phyloP scores from a whole-genome alignment of 2,329 filamentous ascomycete species.

The Cytospora piceicola region DNA sequence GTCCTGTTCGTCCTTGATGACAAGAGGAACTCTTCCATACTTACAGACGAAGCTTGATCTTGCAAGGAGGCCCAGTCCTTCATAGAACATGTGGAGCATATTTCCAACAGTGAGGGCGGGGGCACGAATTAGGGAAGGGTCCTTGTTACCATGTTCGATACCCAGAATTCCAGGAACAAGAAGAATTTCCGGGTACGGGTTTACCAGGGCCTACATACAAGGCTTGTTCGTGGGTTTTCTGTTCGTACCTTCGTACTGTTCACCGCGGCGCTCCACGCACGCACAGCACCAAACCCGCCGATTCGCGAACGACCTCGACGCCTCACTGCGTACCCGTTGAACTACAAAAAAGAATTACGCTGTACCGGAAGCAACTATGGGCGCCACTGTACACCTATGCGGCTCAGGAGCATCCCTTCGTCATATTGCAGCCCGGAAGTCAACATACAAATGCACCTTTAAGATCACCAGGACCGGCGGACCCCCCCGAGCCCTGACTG shows the following conservation, averaged over 20 bases:
- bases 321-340: neutral
- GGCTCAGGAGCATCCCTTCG: neutral
- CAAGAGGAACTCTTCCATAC: neutral
- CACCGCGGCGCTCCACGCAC: conserved; percentile 9
- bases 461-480: neutral
- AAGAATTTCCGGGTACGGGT: neutral
- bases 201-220: neutral
- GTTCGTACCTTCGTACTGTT: neutral
- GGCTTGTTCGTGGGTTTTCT: neutral
- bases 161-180: neutral
- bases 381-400: conserved; percentile 12
- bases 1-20: neutral
- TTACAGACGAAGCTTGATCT: conserved; percentile 4
- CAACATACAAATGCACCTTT: neutral
- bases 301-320: conserved; percentile 1
- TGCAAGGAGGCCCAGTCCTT: conserved; percentile 9
- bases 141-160: neutral
- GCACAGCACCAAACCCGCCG: conserved; percentile 20
- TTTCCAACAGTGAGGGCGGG: conserved; percentile 23
- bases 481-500: conserved; percentile 2
- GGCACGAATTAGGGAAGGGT: neutral
- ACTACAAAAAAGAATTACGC: neutral
- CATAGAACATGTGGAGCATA: conserved; percentile 25
- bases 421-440: neutral
- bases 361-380: conserved; percentile 11